phyloP scores from a whole-genome alignment of 208 protist genomes.

The Leishmania tropica region DNA sequence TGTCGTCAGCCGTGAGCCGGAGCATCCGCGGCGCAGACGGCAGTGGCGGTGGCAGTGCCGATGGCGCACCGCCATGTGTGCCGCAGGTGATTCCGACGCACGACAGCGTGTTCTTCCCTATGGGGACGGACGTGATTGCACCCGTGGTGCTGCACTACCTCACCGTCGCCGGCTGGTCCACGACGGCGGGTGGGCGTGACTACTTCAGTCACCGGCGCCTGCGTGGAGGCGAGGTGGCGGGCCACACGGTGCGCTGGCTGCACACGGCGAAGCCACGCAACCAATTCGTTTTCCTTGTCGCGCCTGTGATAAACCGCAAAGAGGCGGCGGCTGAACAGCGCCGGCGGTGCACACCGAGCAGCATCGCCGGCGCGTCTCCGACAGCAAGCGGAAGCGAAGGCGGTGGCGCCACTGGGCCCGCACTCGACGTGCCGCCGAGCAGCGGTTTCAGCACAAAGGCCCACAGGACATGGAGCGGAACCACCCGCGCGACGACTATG shows the following conservation, averaged over 20 bases:
- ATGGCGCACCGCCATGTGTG: constrained; percentile 5
- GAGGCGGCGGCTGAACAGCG: not conserved
- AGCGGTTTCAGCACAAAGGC: not conserved
- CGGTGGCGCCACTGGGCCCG: not conserved
- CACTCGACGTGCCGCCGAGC: not conserved
- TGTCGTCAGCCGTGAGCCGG: constrained; percentile 20
- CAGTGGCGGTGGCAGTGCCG: constrained; percentile 2
- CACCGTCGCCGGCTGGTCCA: constrained; percentile 60
- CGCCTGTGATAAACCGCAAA: constrained; percentile 41
- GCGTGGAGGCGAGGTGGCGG: constrained; percentile 53
- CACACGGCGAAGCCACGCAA: constrained; percentile 59
- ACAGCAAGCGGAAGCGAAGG: not conserved
- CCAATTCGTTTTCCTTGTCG: constrained; percentile 72
- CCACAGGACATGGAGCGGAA: not conserved
- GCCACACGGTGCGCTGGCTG: constrained; percentile 73
- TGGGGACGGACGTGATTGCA: constrained; percentile 45
- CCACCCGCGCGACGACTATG: not conserved
- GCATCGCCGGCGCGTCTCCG: not conserved
- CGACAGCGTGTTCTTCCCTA: constrained; percentile 70
- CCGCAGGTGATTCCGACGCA: constrained; percentile 32
- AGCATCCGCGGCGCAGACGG: constrained; percentile 20
- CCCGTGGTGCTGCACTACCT: constrained; percentile 75
- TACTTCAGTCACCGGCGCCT: constrained; percentile 74
- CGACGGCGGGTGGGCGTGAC: constrained; percentile 54
- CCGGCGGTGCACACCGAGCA: not conserved